phyloP scores from a whole-genome alignment of 176 grass and related monocot species.

The Paspalum notatum region DNA sequence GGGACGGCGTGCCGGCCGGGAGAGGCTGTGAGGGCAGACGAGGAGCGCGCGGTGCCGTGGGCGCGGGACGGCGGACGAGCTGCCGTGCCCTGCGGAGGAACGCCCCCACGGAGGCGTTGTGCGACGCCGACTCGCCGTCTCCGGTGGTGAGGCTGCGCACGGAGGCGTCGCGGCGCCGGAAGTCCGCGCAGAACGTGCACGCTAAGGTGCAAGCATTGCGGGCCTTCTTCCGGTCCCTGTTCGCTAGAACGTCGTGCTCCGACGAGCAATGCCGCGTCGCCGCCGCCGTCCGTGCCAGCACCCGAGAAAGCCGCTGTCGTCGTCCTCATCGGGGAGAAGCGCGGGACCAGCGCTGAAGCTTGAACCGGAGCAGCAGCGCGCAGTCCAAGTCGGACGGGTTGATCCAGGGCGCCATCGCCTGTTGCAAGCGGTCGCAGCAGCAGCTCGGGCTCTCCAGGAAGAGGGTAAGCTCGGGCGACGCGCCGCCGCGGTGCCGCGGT shows the following conservation, averaged over 20 bases:
- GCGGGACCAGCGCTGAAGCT: slow-evolving; percentile 15
- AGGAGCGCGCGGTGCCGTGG: no score
- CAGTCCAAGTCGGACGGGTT: slow-evolving; percentile 55
- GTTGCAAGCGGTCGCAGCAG: slow-evolving; percentile 68
- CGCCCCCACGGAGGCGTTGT: slow-evolving; percentile 38
- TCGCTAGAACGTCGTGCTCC: slow-evolving; percentile 45
- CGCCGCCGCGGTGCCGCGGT: no score
- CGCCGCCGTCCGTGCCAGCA: not conserved
- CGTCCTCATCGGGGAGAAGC: slow-evolving; percentile 9
- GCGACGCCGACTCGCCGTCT: slow-evolving; percentile 7
- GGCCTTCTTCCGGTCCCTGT: slow-evolving; percentile 52
- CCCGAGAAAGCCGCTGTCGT: slow-evolving; percentile 2
- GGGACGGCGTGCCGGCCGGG: no score
- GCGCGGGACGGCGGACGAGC: slow-evolving; percentile 33
- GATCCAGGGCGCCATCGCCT: slow-evolving; percentile 69
- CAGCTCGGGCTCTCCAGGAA: slow-evolving; percentile 44
- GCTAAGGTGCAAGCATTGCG: slow-evolving; percentile 46
- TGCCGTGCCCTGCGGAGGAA: slow-evolving; percentile 25
- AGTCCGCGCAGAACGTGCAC: not conserved
- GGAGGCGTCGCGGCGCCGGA: slow-evolving; percentile 38
- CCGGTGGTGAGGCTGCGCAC: not conserved
- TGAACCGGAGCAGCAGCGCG: slow-evolving; percentile 60
- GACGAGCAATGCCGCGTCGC: slow-evolving; percentile 29
- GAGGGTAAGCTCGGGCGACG: slow-evolving; percentile 46
- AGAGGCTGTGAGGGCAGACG: no score